Evolutionary conservation across 2,329 filamentous ascomycete species (phyloP).

Genomic region (Hymenoscyphus repandus): DNA sequence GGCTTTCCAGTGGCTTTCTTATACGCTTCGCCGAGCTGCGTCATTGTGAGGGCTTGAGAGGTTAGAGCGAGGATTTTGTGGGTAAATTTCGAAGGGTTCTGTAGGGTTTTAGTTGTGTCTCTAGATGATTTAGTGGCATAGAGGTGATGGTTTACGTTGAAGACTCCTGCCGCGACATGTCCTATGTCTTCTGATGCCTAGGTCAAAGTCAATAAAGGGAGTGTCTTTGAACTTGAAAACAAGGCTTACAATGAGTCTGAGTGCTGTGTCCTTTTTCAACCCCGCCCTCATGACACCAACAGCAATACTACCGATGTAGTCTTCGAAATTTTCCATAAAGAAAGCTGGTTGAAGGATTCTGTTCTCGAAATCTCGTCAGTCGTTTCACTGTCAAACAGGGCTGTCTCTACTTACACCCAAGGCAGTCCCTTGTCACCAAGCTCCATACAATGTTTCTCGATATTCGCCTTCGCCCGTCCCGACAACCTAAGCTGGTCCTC

Average conservation of each 20-base stretch:
- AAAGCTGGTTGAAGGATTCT: constrained; percentile 47
- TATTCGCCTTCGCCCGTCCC: constrained; percentile 42
- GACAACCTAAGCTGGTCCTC: constrained; percentile 47
- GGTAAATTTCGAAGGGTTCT: constrained; percentile 15
- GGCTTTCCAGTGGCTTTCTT: constrained; percentile 9
- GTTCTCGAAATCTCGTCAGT: not conserved
- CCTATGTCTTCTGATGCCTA: constrained; percentile 20
- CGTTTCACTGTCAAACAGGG: not conserved
- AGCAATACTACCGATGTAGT: constrained; percentile 14
- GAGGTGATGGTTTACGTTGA: constrained; percentile 9
- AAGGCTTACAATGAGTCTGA: constrained; percentile 12
- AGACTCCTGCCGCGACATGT: constrained; percentile 18
- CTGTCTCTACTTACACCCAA: constrained; percentile 16
- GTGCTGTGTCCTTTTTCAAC: constrained; percentile 12
- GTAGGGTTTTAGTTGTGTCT: not conserved
- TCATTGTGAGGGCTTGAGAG: constrained; percentile 14
- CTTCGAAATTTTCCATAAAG: constrained; percentile 46
- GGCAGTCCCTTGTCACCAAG: constrained; percentile 14
- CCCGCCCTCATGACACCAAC: constrained; percentile 14
- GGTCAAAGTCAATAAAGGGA: not conserved
- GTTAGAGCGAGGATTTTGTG: constrained; percentile 9
- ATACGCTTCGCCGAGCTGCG: constrained; percentile 13
- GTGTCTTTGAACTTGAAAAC: not conserved
- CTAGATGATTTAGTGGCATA: not conserved
- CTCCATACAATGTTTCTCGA: constrained; percentile 38